A percentile compares a stretch with the other conserved stretches of the same genome.
phyloP scores from a whole-genome alignment of 2,329 filamentous ascomycete species.

The Ascocoryne sarcoides region DNA sequence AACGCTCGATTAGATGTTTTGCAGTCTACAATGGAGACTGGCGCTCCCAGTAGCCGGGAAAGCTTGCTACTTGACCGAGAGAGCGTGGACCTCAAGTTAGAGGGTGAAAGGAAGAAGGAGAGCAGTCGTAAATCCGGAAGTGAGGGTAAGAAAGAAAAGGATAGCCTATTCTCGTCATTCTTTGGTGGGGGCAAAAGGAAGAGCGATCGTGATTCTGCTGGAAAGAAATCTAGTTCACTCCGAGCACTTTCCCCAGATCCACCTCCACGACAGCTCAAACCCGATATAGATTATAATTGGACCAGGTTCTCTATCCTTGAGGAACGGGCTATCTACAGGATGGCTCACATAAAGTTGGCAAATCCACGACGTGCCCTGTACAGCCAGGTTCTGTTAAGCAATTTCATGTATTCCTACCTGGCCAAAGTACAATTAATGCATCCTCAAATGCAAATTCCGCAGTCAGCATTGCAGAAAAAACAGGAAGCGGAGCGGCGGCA shows the following conservation, averaged over 20 bases:
- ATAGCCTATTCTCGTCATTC: constrained; percentile 86
- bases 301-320: constrained; percentile 90
- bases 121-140: constrained; percentile 60
- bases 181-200: constrained; percentile 90
- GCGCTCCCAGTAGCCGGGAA: constrained; percentile 58
- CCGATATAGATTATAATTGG: constrained; percentile 94
- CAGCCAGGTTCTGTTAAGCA: constrained; percentile 92
- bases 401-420: constrained; percentile 99
- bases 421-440: constrained; percentile 99
- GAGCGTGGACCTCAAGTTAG: constrained; percentile 58
- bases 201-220: constrained; percentile 61
- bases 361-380: constrained; percentile 87
- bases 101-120: constrained; percentile 78
- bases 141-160: constrained; percentile 82
- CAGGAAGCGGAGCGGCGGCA: constrained; percentile 46
- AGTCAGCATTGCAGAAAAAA: constrained; percentile 64
- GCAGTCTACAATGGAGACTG: constrained; percentile 75
- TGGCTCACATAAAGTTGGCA: constrained; percentile 98
- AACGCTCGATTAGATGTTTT: constrained; percentile 77
- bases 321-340: constrained; percentile 93
- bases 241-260: constrained; percentile 75
- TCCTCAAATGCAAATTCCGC: constrained; percentile 85
- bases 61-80: constrained; percentile 79
- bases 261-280: constrained; percentile 61
- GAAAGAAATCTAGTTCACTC: constrained; percentile 64